These are phyloP conservation scores for Nakataea oryzae DNA, from an alignment of 2,329 filamentous ascomycete genomes.

Conservation along the genomic window DNA sequence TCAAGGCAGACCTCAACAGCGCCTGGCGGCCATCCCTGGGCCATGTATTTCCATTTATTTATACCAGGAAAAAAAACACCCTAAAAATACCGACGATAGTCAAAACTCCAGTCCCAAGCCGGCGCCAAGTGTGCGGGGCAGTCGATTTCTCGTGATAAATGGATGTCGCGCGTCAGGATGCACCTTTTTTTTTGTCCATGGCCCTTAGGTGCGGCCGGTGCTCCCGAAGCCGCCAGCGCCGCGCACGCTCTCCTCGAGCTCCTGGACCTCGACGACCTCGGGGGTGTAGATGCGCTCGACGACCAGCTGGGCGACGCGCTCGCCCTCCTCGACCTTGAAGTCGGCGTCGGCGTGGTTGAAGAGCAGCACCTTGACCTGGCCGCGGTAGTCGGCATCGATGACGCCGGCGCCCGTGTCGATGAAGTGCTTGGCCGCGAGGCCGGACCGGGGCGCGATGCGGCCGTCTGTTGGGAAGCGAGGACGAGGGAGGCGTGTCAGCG, in stretches of 20 bases:
- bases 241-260: constrained; percentile 81
- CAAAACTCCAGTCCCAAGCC: neutral
- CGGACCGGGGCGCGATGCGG: constrained; percentile 81
- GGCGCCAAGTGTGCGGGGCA: no score
- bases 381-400: constrained; percentile 95
- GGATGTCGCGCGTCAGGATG: no score
- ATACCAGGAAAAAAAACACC: neutral
- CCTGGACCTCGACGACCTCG: constrained; percentile 77
- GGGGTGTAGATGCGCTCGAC: constrained; percentile 92
- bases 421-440: constrained; percentile 84
- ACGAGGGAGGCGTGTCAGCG: neutral
- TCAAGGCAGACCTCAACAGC: neutral
- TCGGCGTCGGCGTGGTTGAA: constrained; percentile 85
- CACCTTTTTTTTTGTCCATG: neutral
- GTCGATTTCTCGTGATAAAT: neutral
- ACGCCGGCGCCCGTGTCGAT: constrained; percentile 95
- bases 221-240: constrained; percentile 89
- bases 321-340: constrained; percentile 73
- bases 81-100: neutral
- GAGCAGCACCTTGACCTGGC: constrained; percentile 84
- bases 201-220: constrained; percentile 44
- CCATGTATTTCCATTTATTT: neutral
- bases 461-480: constrained; percentile 57
- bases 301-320: constrained; percentile 87
- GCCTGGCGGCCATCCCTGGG: neutral